Base-by-base conservation (phyloP, 345 rosid species). In the Dipteronia sinensis region DNA sequence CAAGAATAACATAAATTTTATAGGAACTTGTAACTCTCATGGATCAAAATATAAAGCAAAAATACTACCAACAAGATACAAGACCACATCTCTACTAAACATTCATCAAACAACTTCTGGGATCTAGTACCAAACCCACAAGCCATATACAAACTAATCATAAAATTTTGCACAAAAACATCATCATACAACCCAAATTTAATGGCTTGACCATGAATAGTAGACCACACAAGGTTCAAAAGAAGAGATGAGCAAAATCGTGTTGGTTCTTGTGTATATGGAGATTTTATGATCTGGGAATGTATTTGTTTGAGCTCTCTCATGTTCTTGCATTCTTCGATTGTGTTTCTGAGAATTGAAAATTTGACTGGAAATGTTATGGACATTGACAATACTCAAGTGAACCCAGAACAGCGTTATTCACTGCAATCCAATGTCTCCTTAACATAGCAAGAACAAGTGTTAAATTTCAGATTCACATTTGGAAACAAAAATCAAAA, bases 101-200 rank as follows among this genome's bases (percentile, higher is more conserved):
- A 89, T 90, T 87, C 88, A 70, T 90, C 92, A 34, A 89, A 90
- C 89, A 87, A 25, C 71, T 83, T 83, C 80, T 84, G 42, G 2
- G 42, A 38, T 38, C 64, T 38, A 0, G 1, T 29, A 62, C 71
- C 44, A 46, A 63, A 77, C 78, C 87, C 85, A 46, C 84, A 72
- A 0, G 59, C 82, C 2, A 78, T 78, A 27, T 80, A 84, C 66
- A 88, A 71, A 31, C 70, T 80, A 20, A 87, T 73, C 82, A 86
- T 16, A 23, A 89, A 86, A 71, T 88, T 90, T 71, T 78, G 87
- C 67, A 88, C 85, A 76, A 77, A 90, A 59, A 87, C 22, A 64
- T 89, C 88, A 31, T 51, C 7, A 66, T 13, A 63, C 61, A 85
- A 63, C 46, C 91, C 90, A 31, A 79, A 72, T 72, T 82, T 84